Conservation (phyloP, 331 rosid species). For the Pyracantha coccinea region DNA sequence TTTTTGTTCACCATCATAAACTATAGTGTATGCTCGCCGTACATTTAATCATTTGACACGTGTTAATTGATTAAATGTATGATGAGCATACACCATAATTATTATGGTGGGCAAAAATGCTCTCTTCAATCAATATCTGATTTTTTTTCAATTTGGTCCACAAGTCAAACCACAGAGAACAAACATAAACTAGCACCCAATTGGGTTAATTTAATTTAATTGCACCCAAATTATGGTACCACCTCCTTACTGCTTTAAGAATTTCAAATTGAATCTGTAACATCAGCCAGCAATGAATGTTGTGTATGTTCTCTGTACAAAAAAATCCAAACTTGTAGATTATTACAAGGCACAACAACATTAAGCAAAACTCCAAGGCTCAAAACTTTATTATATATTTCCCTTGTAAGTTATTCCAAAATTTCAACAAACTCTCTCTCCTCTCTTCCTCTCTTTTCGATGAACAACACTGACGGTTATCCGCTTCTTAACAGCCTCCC, state of each 20-base stretch:
- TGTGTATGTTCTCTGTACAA: not conserved
- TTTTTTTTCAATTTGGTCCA: not conserved
- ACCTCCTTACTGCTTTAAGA: not conserved
- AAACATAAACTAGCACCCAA: not conserved
- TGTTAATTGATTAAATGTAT: too few species aligned
- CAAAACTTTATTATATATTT: not conserved
- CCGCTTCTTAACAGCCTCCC: not conserved
- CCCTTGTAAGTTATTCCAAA: constrained; percentile 14
- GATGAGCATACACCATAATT: too few species aligned
- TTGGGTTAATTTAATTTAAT: not conserved
- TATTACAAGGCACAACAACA: constrained; percentile 11
- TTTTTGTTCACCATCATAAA: too few species aligned
- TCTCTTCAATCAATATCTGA: not conserved
- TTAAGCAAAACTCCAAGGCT: constrained; percentile 9
- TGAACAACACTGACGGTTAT: not conserved
- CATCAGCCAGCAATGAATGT: constrained; percentile 20
- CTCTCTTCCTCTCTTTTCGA: not conserved
- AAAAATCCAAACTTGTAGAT: constrained; percentile 13
- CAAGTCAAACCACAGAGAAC: not conserved
- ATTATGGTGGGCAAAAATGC: too few species aligned
- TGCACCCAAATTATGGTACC: not conserved
- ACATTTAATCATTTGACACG: too few species aligned
- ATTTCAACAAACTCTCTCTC: not conserved
- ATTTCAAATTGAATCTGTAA: constrained; percentile 14
- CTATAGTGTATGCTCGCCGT: too few species aligned